Evolutionary conservation across 2,329 filamentous ascomycete genomes (phyloP).

Genomic region (Epichloe glyceriae): DNA sequence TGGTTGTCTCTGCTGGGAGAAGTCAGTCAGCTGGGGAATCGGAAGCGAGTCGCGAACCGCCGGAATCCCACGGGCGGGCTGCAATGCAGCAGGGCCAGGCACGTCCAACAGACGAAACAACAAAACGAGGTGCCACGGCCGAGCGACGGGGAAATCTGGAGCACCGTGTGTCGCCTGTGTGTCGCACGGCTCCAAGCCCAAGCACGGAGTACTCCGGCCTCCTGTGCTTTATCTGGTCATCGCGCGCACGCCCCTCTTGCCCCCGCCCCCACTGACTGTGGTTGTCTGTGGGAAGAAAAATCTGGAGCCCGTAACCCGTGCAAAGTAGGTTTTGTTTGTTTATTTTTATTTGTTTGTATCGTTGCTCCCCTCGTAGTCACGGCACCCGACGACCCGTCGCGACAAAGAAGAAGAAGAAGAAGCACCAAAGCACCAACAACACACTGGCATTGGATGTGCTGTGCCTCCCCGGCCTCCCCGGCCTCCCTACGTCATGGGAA

Average conservation of each 20-base stretch:
- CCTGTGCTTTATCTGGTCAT: background rate
- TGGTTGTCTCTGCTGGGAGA: background rate
- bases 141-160: background rate
- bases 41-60: background rate
- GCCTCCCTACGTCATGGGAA: conserved; percentile 9
- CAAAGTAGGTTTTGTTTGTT: background rate
- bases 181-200: conserved; percentile 5
- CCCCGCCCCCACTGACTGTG: no score
- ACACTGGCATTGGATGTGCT: background rate
- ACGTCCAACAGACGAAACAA: background rate
- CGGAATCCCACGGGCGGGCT: background rate
- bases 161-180: conserved; percentile 8
- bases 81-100: background rate
- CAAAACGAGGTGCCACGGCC: conserved; percentile 2
- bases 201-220: background rate
- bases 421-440: background rate
- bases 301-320: background rate
- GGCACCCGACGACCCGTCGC: no score
- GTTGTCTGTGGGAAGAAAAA: no score
- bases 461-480: conserved; percentile 1
- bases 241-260: background rate
- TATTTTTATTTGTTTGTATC: conserved; percentile 1
- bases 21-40: background rate
- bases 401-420: no score
- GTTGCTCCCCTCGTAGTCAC: background rate